phyloP scores from a whole-genome alignment of 75 land plant genomes.

The Pinus albicaulis region DNA sequence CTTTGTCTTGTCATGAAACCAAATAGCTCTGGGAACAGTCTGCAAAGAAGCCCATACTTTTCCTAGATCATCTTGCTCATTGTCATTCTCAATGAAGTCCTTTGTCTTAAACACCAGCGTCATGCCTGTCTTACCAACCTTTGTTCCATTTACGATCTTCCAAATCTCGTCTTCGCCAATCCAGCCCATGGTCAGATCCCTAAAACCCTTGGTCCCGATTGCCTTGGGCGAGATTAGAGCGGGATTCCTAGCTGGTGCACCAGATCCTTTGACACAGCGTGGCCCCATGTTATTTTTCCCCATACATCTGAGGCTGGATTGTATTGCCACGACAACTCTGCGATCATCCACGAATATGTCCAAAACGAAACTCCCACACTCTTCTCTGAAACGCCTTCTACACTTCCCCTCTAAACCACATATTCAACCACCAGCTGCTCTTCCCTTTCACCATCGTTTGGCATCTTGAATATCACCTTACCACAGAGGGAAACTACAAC shows the following conservation, averaged over 20 bases:
- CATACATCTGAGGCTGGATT: conserved; percentile 66
- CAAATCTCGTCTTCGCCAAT: conserved; percentile 42
- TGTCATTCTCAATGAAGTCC: conserved; percentile 69
- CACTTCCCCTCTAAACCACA: not conserved
- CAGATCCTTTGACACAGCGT: conserved; percentile 74
- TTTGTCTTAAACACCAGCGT: conserved; percentile 55
- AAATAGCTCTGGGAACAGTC: conserved; percentile 68
- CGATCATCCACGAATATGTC: conserved; percentile 38
- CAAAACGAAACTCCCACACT: not conserved
- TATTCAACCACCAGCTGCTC: too few relatives aligned
- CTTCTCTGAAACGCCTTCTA: conserved; percentile 1
- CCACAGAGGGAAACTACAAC: too few relatives aligned
- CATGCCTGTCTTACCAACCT: conserved; percentile 45
- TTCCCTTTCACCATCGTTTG: too few relatives aligned
- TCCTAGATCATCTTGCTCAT: conserved; percentile 53
- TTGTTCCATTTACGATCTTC: conserved; percentile 69
- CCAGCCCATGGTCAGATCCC: conserved; percentile 93
- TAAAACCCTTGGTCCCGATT: conserved; percentile 53
- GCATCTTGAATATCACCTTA: too few relatives aligned
- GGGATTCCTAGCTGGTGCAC: conserved; percentile 72
- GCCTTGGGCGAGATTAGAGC: conserved; percentile 69
- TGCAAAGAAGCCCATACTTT: conserved; percentile 89
- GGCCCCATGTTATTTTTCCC: conserved; percentile 93
- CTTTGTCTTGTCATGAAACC: conserved; percentile 50
- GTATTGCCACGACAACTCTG: conserved; percentile 68